Evolutionary conservation across 257 asterid species (phyloP), one percentile per base, ranked within the genome.

Genomic region (Solanum virginianum): DNA sequence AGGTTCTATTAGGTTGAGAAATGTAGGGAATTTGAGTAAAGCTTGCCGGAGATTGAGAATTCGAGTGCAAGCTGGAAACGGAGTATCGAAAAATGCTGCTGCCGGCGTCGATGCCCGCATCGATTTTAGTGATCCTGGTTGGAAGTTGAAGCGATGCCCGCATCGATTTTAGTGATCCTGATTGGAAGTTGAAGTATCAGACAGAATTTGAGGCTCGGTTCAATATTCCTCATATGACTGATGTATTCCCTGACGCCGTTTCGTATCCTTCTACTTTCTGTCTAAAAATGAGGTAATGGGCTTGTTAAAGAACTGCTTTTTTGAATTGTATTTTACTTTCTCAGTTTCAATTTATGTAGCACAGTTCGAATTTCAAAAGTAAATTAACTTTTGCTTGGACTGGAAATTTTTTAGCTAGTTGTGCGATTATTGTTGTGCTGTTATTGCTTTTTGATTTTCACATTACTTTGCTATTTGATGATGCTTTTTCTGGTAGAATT

Each of bases 181-280:
- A 92, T 60, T 95, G 98, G 98, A 95, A 92, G 92, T 63, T 86
- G 0, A 94, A 91, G 88, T 94, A 89, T 87, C 91, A 91, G 93
- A 81, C 63, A 56, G 96, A 95, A 20, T 94, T 95, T 85, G 96
- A 90, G 80, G 89, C 91, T 83, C 93, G 98, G 59, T 95, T 95
- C 88, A 88, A 86, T 15, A 91, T 95, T 86, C 98, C 97, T 41
- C 98, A 93, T 68, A 22, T 95, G 72, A 90, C 93, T 2, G 94
- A 94, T 89, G 88, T 86, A n/a, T 84, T 91, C 20, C 84, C 87
- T 47, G 94, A 93, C 83, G 90, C 96, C 66, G 94, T 87, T 87
- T 89, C 94, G 7, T 92, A 91, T 69, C 98, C 98, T 54, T 95
- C 98, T 24, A 92, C 98, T 71, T 95, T 95, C 86, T 91, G 98